phyloP scores from a whole-genome alignment of 768 basidiomycete species.

The Suillus hirtellus region DNA sequence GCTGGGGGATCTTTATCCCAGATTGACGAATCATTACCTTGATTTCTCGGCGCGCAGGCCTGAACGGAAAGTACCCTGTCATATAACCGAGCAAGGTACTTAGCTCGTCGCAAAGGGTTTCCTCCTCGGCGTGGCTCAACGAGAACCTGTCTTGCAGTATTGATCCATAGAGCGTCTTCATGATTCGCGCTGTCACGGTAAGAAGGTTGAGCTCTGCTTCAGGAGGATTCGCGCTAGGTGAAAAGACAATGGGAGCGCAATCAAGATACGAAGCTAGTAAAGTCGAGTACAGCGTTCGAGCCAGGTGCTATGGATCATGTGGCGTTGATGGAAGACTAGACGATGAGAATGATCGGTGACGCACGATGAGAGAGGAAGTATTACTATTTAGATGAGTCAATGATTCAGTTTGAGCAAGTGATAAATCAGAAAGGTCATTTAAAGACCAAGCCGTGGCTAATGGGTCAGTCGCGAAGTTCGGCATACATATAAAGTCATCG shows the following conservation, averaged over 20 bases:
- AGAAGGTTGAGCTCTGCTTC: constrained; percentile 65
- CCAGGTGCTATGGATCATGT: constrained; percentile 53
- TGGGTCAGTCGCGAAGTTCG: constrained; percentile 18
- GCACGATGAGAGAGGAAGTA: constrained; percentile 27
- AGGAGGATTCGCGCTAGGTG: constrained; percentile 57
- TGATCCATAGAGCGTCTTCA: constrained; percentile 57
- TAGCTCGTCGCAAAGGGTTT: constrained; percentile 47
- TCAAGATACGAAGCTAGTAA: constrained; percentile 86
- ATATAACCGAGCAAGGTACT: constrained; percentile 68
- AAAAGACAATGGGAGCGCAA: constrained; percentile 79
- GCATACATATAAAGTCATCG: constrained; percentile 33
- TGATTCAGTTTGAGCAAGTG: constrained; percentile 18
- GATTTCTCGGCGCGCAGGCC: constrained; percentile 51
- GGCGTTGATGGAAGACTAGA: constrained; percentile 12
- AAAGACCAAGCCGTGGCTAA: constrained; percentile 33
- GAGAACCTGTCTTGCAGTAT: constrained; percentile 48
- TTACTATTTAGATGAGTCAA: constrained; percentile 18
- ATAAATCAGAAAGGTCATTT: constrained; percentile 32
- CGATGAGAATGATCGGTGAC: constrained; percentile 20
- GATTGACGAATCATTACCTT: constrained; percentile 40
- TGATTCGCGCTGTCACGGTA: constrained; percentile 55
- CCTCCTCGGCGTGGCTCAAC: constrained; percentile 28
- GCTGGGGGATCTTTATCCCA: neutral
- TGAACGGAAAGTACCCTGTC: constrained; percentile 84
- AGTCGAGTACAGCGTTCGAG: constrained; percentile 73